A percentile compares a stretch with the other conserved stretches of the same genome.
phyloP scores from a whole-genome alignment of 257 asterid genomes.

The Handroanthus guayacan region DNA sequence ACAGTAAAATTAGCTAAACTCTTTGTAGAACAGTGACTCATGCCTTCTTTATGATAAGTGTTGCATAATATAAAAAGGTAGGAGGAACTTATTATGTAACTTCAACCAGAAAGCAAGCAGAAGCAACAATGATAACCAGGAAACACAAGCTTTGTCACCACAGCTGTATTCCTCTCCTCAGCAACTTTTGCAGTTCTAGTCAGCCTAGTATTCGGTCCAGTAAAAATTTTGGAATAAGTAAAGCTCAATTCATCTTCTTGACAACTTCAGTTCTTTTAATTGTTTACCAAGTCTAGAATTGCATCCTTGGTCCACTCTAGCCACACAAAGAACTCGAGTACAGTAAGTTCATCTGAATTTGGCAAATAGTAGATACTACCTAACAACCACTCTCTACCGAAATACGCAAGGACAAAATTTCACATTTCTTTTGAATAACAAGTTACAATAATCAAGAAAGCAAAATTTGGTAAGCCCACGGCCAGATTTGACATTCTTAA shows the following conservation, averaged over 20 bases:
- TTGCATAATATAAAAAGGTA: slow-evolving; percentile 14
- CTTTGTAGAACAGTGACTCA: slow-evolving; percentile 5
- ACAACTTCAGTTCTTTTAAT: slow-evolving; percentile 4
- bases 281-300: slow-evolving; percentile 19
- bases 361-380: neutral
- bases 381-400: neutral
- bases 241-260: neutral
- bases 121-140: slow-evolving; percentile 22
- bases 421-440: neutral
- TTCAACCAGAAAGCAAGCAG: slow-evolving; percentile 21
- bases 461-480: neutral
- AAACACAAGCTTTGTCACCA: neutral
- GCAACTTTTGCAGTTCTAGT: neutral
- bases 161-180: neutral
- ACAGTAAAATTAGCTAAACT: slow-evolving; percentile 35
- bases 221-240: neutral
- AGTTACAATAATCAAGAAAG: neutral
- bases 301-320: neutral
- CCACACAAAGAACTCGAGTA: neutral
- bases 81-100: neutral
- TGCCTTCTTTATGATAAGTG: neutral
- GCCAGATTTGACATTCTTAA: neutral
- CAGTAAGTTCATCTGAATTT: neutral
- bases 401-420: slow-evolving; percentile 5
- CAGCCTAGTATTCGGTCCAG: neutral